Conservation (phyloP, 257 asterid species). For the Prunella vulgaris region DNA sequence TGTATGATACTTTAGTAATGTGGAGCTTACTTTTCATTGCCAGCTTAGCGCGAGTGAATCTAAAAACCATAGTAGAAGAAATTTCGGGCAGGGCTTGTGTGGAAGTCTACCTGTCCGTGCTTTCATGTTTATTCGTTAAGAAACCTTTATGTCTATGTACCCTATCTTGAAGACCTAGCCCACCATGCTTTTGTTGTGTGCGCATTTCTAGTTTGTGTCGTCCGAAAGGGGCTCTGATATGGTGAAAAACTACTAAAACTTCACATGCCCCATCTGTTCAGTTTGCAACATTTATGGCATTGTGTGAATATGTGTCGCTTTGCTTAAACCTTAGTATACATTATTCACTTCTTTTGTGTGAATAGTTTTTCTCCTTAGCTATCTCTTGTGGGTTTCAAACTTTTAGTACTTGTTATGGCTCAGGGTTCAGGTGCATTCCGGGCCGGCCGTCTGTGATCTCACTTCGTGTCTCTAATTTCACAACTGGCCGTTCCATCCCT, state of each 20-base stretch:
- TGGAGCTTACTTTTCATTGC: slow-evolving; percentile 31
- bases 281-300: neutral
- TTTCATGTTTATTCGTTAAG: slow-evolving; percentile 1
- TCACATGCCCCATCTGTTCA: slow-evolving; percentile 8
- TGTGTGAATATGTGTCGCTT: neutral
- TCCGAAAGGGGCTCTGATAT: slow-evolving; percentile 20
- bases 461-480: neutral
- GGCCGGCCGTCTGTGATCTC: neutral
- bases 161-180: neutral
- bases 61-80: neutral
- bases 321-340: neutral
- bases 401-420: neutral
- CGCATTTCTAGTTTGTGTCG: neutral
- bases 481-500: neutral
- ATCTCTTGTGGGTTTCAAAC: neutral
- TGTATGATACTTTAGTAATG: slow-evolving; percentile 30
- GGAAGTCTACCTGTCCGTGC: neutral
- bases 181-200: neutral
- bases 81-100: neutral
- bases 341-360: neutral
- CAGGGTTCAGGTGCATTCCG: neutral
- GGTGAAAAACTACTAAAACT: slow-evolving; percentile 30
- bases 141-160: neutral
- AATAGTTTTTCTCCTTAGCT: neutral
- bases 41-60: slow-evolving; percentile 20